phyloP scores from a whole-genome alignment of 495 filamentous ascomycete species.

The Xylaria grammica region DNA sequence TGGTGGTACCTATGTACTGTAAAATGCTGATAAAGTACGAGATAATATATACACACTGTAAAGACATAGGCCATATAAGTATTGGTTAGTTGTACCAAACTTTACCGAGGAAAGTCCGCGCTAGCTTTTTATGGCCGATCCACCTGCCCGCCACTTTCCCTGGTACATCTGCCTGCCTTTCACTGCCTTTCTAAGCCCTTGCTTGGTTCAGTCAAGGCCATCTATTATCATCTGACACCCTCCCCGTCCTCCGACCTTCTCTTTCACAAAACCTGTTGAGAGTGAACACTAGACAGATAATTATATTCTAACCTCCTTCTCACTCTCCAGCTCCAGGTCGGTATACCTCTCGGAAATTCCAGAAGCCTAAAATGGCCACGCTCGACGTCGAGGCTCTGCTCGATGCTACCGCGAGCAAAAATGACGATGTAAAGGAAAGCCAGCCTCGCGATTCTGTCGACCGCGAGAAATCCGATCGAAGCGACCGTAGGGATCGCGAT shows the following conservation, averaged over 20 bases:
- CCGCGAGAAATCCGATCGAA: conserved; percentile 36
- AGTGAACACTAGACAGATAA: background rate
- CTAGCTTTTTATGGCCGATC: conserved; percentile 2
- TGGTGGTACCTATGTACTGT: no score
- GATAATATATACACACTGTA: no score
- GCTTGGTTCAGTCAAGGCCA: conserved; percentile 14
- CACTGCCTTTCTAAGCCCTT: conserved; percentile 8
- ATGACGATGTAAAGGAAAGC: conserved; percentile 57
- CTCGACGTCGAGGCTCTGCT: conserved; percentile 93
- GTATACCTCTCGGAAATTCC: background rate
- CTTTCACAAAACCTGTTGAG: background rate
- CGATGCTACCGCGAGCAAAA: conserved; percentile 76
- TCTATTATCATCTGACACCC: background rate
- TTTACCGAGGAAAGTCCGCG: conserved; percentile 8
- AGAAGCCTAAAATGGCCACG: conserved; percentile 72
- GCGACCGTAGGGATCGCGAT: conserved; percentile 48
- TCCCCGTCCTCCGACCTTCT: background rate
- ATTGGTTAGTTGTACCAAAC: background rate
- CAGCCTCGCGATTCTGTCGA: conserved; percentile 36
- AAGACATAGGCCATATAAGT: no score
- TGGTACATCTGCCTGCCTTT: background rate
- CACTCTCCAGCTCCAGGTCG: conserved; percentile 14
- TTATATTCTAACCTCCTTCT: conserved; percentile 3
- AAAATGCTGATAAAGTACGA: no score
- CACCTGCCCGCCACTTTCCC: conserved; percentile 20